Percentiles rank a stretch among this genome's conserved stretches.
These are phyloP conservation scores for Colletotrichum liaoningense DNA, from an alignment of 2,329 filamentous ascomycete species.

Conservation along the genomic window DNA sequence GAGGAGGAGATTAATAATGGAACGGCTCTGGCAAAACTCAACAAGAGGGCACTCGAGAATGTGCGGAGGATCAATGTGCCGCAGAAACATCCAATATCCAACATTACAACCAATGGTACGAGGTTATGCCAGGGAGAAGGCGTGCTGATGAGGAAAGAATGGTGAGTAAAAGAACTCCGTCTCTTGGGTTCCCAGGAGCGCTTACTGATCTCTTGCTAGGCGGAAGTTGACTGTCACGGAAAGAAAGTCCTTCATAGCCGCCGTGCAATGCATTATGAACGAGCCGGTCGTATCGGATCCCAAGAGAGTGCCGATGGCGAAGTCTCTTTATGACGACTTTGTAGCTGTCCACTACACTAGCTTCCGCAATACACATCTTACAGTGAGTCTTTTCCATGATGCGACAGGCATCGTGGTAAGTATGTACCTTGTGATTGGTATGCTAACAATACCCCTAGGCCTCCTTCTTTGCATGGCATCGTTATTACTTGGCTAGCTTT, in stretches of 20 bases:
- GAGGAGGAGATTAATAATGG: slow-evolving; percentile 23
- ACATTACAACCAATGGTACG: neutral
- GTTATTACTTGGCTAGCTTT: slow-evolving; percentile 32
- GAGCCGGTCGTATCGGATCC: slow-evolving; percentile 35
- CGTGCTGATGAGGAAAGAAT: slow-evolving; percentile 19
- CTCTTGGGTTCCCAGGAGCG: neutral
- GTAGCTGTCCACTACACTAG: slow-evolving; percentile 36
- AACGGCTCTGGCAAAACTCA: slow-evolving; percentile 10
- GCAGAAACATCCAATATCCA: neutral
- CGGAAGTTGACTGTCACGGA: slow-evolving; percentile 37
- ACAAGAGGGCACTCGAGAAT: slow-evolving; percentile 2
- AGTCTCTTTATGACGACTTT: slow-evolving; percentile 39
- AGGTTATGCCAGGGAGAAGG: slow-evolving; percentile 2
- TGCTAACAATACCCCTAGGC: neutral
- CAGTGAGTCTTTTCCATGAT: slow-evolving; percentile 3
- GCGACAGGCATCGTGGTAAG: too few relatives aligned
- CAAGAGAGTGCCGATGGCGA: slow-evolving; percentile 34
- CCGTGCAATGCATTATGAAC: slow-evolving; percentile 42
- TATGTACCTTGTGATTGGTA: too few relatives aligned
- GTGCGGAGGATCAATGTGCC: neutral
- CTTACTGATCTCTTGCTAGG: slow-evolving; percentile 15
- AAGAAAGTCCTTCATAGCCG: slow-evolving; percentile 40
- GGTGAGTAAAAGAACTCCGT: neutral
- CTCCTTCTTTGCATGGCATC: slow-evolving; percentile 36
- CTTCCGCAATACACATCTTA: slow-evolving; percentile 24